phyloP scores from a whole-genome alignment of 164 flowering plant genomes.

The Aristolochia fimbriata region DNA sequence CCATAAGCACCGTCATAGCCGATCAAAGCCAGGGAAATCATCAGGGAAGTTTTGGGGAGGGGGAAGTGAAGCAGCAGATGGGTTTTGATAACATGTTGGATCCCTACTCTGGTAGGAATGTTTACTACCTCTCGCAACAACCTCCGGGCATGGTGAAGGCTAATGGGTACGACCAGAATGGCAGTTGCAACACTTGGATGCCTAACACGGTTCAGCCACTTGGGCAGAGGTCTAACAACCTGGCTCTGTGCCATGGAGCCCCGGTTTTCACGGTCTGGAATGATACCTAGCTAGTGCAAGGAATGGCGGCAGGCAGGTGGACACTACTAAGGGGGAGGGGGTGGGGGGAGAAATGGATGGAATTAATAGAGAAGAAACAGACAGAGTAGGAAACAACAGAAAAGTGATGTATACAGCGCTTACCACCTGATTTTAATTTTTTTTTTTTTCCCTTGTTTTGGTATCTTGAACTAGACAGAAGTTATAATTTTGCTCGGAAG shows the following conservation, averaged over 20 bases:
- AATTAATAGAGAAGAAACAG: neutral
- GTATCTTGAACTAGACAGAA: conserved; percentile 1
- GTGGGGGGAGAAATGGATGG: conserved; percentile 2
- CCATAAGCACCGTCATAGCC: conserved; percentile 22
- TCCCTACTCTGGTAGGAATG: conserved; percentile 30
- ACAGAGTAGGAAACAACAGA: conserved; percentile 1
- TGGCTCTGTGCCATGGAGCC: conserved; percentile 36
- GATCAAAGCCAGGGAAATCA: conserved; percentile 23
- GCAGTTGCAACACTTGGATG: conserved; percentile 46
- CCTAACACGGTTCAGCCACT: conserved; percentile 46
- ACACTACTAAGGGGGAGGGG: no score
- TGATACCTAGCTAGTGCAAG: conserved; percentile 22
- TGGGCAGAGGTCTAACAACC: conserved; percentile 25
- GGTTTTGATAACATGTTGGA: conserved; percentile 27
- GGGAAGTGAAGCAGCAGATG: conserved; percentile 24
- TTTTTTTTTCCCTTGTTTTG: conserved; percentile 7
- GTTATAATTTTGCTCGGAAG: neutral
- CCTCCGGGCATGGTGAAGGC: conserved; percentile 13
- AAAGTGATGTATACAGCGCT: conserved; percentile 19
- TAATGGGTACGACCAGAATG: conserved; percentile 26
- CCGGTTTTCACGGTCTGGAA: conserved; percentile 57
- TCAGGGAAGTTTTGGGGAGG: conserved; percentile 25
- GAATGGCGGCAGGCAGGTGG: no score
- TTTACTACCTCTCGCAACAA: conserved; percentile 30
- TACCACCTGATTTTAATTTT: conserved; percentile 27